Percentiles rank a stretch among this genome's conserved stretches.
Evolutionary conservation across 495 filamentous ascomycete species (phyloP).

Genomic region (Astrothelium macrocarpum): DNA sequence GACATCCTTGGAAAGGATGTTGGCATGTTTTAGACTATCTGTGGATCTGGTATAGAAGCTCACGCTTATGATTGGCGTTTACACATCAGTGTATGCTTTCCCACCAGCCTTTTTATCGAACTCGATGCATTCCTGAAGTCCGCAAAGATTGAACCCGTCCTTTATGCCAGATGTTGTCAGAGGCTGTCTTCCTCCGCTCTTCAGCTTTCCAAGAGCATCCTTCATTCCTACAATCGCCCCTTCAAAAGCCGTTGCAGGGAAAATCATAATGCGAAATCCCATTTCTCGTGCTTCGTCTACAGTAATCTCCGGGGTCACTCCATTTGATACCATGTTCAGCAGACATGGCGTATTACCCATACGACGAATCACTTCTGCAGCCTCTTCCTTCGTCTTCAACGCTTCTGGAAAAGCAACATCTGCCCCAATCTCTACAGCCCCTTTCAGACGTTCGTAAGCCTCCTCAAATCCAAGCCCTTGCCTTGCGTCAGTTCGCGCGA

Average conservation of each 20-base stretch:
- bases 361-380: constrained; percentile 9
- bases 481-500: constrained; percentile 26
- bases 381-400: constrained; percentile 18
- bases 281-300: constrained; percentile 19
- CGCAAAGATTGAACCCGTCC: constrained; percentile 18
- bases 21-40: neutral
- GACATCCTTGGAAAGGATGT: constrained; percentile 6
- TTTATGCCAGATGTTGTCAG: constrained; percentile 14
- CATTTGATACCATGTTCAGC: constrained; percentile 21
- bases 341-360: constrained; percentile 17
- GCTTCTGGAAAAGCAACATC: constrained; percentile 26
- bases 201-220: constrained; percentile 15
- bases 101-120: constrained; percentile 22
- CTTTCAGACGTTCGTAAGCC: constrained; percentile 17
- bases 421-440: constrained; percentile 19
- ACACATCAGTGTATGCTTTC: constrained; percentile 17
- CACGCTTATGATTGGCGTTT: neutral
- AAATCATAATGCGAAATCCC: constrained; percentile 24
- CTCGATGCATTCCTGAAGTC: constrained; percentile 17
- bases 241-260: constrained; percentile 10
- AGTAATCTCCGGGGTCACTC: constrained; percentile 17
- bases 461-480: constrained; percentile 24
- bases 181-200: constrained; percentile 9
- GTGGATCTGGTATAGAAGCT: neutral
- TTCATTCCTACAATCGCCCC: constrained; percentile 16